Base-by-base conservation (phyloP, 2,329 filamentous ascomycete genomes). In the Delphinella strobiligena region DNA sequence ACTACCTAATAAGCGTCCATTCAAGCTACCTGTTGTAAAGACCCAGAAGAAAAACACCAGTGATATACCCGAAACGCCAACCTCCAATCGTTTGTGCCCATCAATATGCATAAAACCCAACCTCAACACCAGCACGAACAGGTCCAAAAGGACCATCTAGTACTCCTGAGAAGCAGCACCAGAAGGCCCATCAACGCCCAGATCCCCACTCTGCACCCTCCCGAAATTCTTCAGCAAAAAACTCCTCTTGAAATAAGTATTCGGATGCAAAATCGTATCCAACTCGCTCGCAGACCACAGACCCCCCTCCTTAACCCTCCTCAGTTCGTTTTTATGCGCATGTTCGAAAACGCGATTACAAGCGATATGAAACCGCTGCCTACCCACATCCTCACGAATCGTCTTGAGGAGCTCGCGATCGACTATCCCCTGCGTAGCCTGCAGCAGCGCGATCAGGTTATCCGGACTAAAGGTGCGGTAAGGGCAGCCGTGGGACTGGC, bases 231-330 rank as follows among this genome's bases (percentile, higher is more conserved):
- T 94, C 45, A 98, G 65, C 50, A 93, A 54, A 60, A 86, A 96
- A 58, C 87, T 93, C 41, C 89, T 74, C 70, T 94, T 95, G 62
- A 96, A 98, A 62, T 95, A 98, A 48, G 89, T 88, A 59, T 98
- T 98, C 9, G 91, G 91, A 62, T 98, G 91, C 16, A 94, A 80
- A 55, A 98, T 93, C 0, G 89, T 96, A 62, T 96, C 89, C 31
- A 94, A 69, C 58, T 94, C 84, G 12, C 77, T 76, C 5, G 79
- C 59, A 10, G 58, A 57, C 67, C 65, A 69, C 0, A 56, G 55
- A 4, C 56, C 59, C 35, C 68, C 60, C 15, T 69, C 65, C 52
- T 68, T 69, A 19, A 69, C 58, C 55, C 64, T 67, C 48, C 66
- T 68, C 15, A 71, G 58, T 51, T 69, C 63, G 17, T 49, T 57